These are phyloP conservation scores for Taxillus chinensis DNA, from an alignment of 164 flowering plant genomes.

Conservation along the genomic window DNA sequence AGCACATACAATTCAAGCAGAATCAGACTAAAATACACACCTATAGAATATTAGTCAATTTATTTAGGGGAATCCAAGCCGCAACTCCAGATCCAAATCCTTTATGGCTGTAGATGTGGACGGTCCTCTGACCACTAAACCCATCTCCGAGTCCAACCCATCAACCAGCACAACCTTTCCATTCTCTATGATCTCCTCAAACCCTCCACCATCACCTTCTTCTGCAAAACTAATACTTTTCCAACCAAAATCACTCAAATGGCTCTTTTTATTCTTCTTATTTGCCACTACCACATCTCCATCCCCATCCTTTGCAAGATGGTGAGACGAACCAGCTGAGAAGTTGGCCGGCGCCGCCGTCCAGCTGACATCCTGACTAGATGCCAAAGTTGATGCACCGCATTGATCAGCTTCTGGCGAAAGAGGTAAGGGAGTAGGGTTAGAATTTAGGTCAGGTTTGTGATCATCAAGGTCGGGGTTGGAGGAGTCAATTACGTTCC, in stretches of 20 bases:
- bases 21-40: too few species aligned
- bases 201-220: slow-evolving; percentile 8
- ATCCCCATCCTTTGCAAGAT: too few species aligned
- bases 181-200: slow-evolving; percentile 15
- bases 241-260: slow-evolving; percentile 9
- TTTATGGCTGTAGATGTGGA: neutral
- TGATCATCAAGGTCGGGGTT: slow-evolving; percentile 10
- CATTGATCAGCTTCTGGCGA: slow-evolving; percentile 9
- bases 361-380: neutral
- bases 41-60: too few species aligned
- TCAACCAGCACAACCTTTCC: slow-evolving; percentile 3
- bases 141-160: slow-evolving; percentile 41
- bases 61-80: slow-evolving; percentile 41
- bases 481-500: slow-evolving; percentile 6
- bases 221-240: slow-evolving; percentile 5
- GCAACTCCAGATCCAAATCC: slow-evolving; percentile 59
- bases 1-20: too few species aligned
- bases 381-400: slow-evolving; percentile 3
- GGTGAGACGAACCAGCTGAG: too few species aligned
- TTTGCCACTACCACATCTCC: too few species aligned
- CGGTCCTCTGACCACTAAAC: slow-evolving; percentile 15
- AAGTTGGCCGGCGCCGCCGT: too few species aligned
- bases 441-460: slow-evolving; percentile 11
- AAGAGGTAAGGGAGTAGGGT: slow-evolving; percentile 17
- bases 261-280: too few species aligned